These are phyloP conservation scores for Cyberlindnera petersonii DNA, from an alignment of 805 yeast genomes.

Conservation along the genomic window DNA sequence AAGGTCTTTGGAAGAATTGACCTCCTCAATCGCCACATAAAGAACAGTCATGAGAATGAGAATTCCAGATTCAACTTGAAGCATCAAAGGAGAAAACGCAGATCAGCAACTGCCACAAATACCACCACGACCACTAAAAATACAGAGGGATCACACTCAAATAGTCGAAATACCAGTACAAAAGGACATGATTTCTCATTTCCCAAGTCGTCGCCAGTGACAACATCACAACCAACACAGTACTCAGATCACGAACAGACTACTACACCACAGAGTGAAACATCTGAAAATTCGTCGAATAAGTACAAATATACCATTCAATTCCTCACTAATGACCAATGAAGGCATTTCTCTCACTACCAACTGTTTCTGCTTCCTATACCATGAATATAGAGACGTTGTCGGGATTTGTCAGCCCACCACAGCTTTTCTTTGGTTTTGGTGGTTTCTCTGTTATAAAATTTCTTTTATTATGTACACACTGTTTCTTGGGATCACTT, in stretches of 20 bases:
- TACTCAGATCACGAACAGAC: not conserved
- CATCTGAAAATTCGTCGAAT: constrained; percentile 2
- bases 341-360: too few species aligned
- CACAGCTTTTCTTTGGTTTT: too few species aligned
- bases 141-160: constrained; percentile 1
- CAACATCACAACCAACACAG: not conserved
- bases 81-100: constrained; percentile 14
- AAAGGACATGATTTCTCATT: not conserved
- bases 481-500: too few species aligned
- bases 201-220: not conserved
- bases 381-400: too few species aligned
- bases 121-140: constrained; percentile 1
- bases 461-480: too few species aligned
- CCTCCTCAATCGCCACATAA: constrained; percentile 33
- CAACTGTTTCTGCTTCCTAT: too few species aligned
- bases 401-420: too few species aligned
- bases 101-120: constrained; percentile 5
- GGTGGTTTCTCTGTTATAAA: too few species aligned
- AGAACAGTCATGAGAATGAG: constrained; percentile 36
- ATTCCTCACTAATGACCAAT: constrained; percentile 19
- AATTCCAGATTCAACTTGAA: constrained; percentile 38
- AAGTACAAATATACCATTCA: constrained; percentile 25
- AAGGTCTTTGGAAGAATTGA: constrained; percentile 51
- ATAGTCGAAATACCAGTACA: constrained; percentile 2
- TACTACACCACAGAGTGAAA: not conserved